Conservation (phyloP, 164 flowering plant species). For the Annona cherimola region DNA sequence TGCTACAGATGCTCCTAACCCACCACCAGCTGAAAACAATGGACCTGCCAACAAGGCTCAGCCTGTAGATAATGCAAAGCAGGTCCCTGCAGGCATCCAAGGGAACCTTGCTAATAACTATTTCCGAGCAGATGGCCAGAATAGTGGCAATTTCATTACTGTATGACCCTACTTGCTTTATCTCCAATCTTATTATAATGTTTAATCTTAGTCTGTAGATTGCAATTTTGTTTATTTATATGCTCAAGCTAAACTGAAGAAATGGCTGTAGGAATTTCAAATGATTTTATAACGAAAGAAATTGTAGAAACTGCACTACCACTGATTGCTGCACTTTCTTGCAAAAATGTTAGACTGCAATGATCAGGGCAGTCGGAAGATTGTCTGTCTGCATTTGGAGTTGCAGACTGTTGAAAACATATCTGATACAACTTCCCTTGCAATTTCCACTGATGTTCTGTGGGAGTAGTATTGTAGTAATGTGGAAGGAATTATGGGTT, state of each 20-base stretch:
- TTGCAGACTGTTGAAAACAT: no score
- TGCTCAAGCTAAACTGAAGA: neutral
- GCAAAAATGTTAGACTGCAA: no score
- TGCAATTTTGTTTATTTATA: neutral
- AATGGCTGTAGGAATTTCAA: neutral
- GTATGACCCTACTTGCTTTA: slow-evolving; percentile 13
- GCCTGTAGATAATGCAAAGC: slow-evolving; percentile 30
- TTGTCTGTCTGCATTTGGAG: no score
- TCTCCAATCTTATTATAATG: neutral
- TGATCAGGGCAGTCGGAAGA: no score
- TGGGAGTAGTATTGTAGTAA: no score
- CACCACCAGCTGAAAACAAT: slow-evolving; percentile 18
- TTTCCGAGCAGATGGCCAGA: slow-evolving; percentile 40
- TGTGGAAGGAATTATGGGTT: no score
- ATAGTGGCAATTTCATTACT: slow-evolving; percentile 42
- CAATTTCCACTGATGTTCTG: no score
- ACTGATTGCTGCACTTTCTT: no score
- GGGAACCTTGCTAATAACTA: slow-evolving; percentile 31
- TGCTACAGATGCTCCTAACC: slow-evolving; percentile 20
- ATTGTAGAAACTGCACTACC: no score
- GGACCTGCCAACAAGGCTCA: slow-evolving; percentile 28
- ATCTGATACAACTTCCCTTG: no score
- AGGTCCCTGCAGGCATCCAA: slow-evolving; percentile 41
- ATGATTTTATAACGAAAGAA: no score
- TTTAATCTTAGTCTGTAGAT: neutral